Evolutionary conservation across 495 filamentous ascomycete species (phyloP), one percentile per base, ranked within the genome.

Genomic region (Baudoinia panamericana): DNA sequence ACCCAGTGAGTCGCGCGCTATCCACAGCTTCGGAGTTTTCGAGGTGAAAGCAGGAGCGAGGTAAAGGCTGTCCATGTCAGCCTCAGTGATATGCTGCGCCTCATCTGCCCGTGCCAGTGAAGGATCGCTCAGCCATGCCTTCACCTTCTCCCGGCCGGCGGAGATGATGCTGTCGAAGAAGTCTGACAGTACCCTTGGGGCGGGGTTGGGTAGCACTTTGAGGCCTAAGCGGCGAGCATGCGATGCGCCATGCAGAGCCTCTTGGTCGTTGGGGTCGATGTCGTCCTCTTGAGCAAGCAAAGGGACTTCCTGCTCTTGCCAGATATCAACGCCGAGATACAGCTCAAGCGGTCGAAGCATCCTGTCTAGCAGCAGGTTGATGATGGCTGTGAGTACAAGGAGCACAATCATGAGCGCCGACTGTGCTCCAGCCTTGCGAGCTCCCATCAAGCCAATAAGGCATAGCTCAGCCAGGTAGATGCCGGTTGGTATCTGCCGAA

Each of bases 1-100:
- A 34, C 87, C 87, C 41, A 78, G 64, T 1, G 68, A 59, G 53
- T 95, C 87, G 34, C 69, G 67, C 5, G 85, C 82, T 41, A 95
- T 78, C 87, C 87, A 94, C 20, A 95, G 66, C 27, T 87, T 59
- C 17, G 83, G 81, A 1, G 76, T 67, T 41, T 63, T 55, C 8
- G 74, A 66, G 8, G 52, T 72, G 42, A 92, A 71, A 5, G 74
- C 65, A 2, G 87, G 86, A 37, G 88, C 76, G 59, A 70, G 68
- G 63, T 93, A 94, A 1, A 84, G 86, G 39, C 84, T 43, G n/a
- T 46, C 43, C n/a, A 51, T 26, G 3, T 51, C 48, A 6, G 25
- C 38, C 5, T 31, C 37, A 12, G 31, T 41, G 17, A 43, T n/a
- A 16, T 43, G 46, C 17, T 48, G 42, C 11, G 45, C 48, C 11